Percentiles rank a stretch among this genome's conserved stretches.
Evolutionary conservation across 2,329 filamentous ascomycete genomes (phyloP).

Genomic region (Claviceps quebecensis): DNA sequence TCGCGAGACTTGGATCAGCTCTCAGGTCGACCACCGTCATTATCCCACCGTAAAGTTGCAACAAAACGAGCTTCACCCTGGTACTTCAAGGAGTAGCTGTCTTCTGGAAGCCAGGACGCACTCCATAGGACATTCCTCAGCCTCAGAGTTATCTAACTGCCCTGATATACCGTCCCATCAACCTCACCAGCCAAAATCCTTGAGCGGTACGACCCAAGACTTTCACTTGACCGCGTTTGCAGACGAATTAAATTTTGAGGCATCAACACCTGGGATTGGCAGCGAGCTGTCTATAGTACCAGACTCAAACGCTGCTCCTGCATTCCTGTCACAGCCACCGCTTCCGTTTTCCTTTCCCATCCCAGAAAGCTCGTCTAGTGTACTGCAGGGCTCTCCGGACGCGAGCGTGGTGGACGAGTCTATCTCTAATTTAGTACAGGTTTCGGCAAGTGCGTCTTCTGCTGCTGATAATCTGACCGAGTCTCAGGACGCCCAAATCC

Average conservation of each 20-base stretch:
- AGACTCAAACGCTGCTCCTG: constrained; percentile 3
- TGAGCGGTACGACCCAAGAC: background rate
- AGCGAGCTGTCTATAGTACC: background rate
- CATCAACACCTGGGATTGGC: background rate
- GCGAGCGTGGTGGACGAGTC: constrained; percentile 4
- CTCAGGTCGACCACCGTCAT: background rate
- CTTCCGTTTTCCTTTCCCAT: background rate
- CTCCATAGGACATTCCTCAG: background rate
- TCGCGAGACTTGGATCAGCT: background rate
- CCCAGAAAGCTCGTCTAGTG: constrained; percentile 4
- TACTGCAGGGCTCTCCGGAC: background rate
- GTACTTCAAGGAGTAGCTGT: background rate
- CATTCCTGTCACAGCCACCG: constrained; percentile 8
- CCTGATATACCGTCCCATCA: constrained; percentile 14
- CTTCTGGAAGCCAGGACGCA: background rate
- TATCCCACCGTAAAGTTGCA: background rate
- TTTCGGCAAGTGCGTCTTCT: background rate
- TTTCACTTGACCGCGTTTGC: background rate
- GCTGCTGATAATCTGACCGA: constrained; percentile 2
- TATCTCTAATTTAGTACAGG: background rate
- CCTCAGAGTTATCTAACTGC: background rate
- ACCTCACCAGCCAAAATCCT: constrained; percentile 6
- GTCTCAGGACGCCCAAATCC: constrained; percentile 17
- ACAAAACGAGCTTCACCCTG: background rate
- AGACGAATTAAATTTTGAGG: background rate